These are phyloP conservation scores for Jatropha curcas DNA, from an alignment of 345 rosid species.

Conservation along the genomic window DNA sequence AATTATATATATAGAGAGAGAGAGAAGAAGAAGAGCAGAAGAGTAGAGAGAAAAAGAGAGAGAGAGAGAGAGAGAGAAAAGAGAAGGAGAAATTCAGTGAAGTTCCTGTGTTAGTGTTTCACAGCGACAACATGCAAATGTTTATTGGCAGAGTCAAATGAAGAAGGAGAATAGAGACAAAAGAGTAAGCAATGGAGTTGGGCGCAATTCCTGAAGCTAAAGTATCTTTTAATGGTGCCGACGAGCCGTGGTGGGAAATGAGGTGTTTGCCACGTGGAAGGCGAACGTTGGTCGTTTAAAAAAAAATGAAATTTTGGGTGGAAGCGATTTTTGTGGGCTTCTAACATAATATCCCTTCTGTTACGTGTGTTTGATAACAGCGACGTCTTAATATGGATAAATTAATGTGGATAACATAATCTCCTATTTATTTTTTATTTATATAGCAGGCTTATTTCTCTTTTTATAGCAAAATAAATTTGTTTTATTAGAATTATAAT, in stretches of 20 bases:
- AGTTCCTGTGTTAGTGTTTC: not conserved
- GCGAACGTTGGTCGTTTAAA: not conserved
- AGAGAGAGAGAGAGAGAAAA: too few species aligned
- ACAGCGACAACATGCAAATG: not conserved
- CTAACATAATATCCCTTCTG: not conserved
- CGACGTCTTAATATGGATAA: not conserved
- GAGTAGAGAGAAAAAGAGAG: too few species aligned
- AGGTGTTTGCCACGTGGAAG: slow-evolving; percentile 12
- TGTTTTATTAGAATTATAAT: too few species aligned
- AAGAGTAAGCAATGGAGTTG: slow-evolving; percentile 23
- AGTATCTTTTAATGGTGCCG: not conserved
- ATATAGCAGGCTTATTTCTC: too few species aligned
- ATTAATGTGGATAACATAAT: too few species aligned
- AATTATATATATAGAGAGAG: too few species aligned
- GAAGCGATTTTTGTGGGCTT: not conserved
- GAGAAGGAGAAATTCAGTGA: not conserved
- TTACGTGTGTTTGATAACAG: too few species aligned
- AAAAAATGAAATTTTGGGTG: not conserved
- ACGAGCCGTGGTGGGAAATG: not conserved
- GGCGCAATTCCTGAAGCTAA: not conserved
- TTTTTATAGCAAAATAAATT: too few species aligned
- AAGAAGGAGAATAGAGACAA: slow-evolving; percentile 21
- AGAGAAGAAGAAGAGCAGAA: too few species aligned
- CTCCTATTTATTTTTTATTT: too few species aligned
- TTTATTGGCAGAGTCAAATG: not conserved